Percentiles rank a stretch among this genome's conserved stretches.
Evolutionary conservation across 768 basidiomycete species (phyloP).

Genomic region (Termitomyces sp.): DNA sequence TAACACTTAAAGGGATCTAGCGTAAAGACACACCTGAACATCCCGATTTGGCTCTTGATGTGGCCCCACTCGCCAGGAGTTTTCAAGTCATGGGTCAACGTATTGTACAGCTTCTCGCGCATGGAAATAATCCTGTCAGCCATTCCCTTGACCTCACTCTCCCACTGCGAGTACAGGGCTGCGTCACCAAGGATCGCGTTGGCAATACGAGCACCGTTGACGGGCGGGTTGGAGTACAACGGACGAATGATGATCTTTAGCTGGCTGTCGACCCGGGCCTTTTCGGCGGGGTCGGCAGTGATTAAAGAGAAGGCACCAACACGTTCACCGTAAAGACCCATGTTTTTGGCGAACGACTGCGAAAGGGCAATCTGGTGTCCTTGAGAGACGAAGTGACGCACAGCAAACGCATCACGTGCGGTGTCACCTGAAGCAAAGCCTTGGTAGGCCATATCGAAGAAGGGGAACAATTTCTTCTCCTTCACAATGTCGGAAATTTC

Average conservation of each 20-base stretch:
- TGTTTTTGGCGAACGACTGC: slow-evolving; percentile 99
- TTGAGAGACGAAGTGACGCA: slow-evolving; percentile 88
- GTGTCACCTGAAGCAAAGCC: slow-evolving; percentile 97
- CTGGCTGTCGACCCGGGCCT: slow-evolving; percentile 87
- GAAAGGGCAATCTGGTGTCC: slow-evolving; percentile 89
- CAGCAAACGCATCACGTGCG: slow-evolving; percentile 87
- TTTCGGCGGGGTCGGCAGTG: slow-evolving; percentile 66
- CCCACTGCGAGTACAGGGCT: slow-evolving; percentile 83
- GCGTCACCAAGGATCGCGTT: slow-evolving; percentile 74
- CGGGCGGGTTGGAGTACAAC: slow-evolving; percentile 97
- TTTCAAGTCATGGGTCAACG: slow-evolving; percentile 70
- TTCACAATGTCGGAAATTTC: slow-evolving; percentile 85
- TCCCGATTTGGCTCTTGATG: slow-evolving; percentile 94
- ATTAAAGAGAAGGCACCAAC: slow-evolving; percentile 94
- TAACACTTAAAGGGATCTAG: neutral
- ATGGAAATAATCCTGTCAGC: slow-evolving; percentile 92
- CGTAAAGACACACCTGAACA: slow-evolving; percentile 78
- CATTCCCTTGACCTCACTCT: slow-evolving; percentile 92
- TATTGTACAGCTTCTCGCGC: slow-evolving; percentile 78
- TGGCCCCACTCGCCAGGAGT: slow-evolving; percentile 96
- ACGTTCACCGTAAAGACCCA: slow-evolving; percentile 98
- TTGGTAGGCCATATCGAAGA: slow-evolving; percentile 99
- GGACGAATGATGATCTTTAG: slow-evolving; percentile 94
- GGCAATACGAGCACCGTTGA: slow-evolving; percentile 86
- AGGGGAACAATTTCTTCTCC: slow-evolving; percentile 90